Percentiles rank a stretch among this genome's conserved stretches.
Conservation (phyloP, 176 grass and related monocot genomes). For the Oryza glaberrima region DNA sequence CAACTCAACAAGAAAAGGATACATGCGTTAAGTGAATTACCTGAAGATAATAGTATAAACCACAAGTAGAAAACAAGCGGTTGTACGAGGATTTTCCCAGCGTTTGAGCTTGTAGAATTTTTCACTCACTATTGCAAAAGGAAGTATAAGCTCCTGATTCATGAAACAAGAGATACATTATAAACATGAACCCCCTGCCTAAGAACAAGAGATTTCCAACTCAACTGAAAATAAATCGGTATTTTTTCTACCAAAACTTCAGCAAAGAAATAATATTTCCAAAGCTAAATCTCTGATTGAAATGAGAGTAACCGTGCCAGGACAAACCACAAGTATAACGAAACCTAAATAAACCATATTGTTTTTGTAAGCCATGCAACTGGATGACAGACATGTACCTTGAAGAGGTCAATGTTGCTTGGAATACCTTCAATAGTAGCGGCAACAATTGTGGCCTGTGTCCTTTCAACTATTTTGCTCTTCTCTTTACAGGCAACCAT, state of each 20-base stretch:
- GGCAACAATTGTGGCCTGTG: conserved; percentile 86
- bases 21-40: conserved; percentile 42
- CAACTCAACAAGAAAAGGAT: too few relatives aligned
- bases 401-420: conserved; percentile 99
- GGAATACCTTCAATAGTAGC: conserved; percentile 98
- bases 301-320: conserved; percentile 13
- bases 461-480: conserved; percentile 79
- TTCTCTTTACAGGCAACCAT: conserved; percentile 79
- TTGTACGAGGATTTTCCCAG: conserved; percentile 82
- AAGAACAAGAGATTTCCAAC: neutral
- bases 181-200: conserved; percentile 11
- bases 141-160: conserved; percentile 90
- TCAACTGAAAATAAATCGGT: neutral
- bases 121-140: conserved; percentile 73
- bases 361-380: conserved; percentile 22
- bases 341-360: neutral
- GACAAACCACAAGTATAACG: conserved; percentile 1
- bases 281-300: neutral
- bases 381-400: conserved; percentile 57
- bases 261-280: neutral
- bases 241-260: neutral
- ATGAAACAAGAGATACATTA: conserved; percentile 38
- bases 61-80: conserved; percentile 76
- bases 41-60: conserved; percentile 76
- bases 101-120: conserved; percentile 76